A percentile compares a stretch with the other conserved stretches of the same genome.
These are phyloP conservation scores for Taiwanofungus camphoratus DNA, from an alignment of 1,284 basidiomycete species.

Conservation along the genomic window DNA sequence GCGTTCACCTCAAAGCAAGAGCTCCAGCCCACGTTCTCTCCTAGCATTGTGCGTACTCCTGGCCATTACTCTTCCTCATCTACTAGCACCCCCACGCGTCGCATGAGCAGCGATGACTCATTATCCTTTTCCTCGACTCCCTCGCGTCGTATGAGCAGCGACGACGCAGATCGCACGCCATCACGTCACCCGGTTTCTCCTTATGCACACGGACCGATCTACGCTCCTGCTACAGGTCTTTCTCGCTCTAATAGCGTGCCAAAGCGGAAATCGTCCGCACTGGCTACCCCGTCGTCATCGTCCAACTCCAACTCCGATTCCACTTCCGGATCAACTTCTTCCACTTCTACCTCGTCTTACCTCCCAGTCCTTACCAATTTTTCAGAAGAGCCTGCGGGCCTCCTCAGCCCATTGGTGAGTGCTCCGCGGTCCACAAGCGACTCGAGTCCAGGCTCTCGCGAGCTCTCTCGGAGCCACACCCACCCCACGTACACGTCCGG, in stretches of 20 bases:
- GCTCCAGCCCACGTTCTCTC: constrained; percentile 60
- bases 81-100: constrained; percentile 13
- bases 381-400: constrained; percentile 48
- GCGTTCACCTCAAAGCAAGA: constrained; percentile 42
- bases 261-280: constrained; percentile 15
- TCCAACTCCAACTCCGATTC: constrained; percentile 4
- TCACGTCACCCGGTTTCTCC: constrained; percentile 12
- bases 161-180: constrained; percentile 11
- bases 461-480: constrained; percentile 30
- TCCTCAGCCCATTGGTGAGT: constrained; percentile 48
- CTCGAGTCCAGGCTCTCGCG: constrained; percentile 23
- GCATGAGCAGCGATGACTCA: constrained; percentile 8
- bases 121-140: neutral
- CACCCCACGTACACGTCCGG: constrained; percentile 22
- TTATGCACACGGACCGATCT: constrained; percentile 21
- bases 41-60: constrained; percentile 60
- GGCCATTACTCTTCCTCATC: constrained; percentile 37
- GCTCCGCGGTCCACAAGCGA: constrained; percentile 20
- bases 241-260: constrained; percentile 18
- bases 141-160: constrained; percentile 3
- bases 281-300: neutral
- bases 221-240: constrained; percentile 18
- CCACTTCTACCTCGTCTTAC: constrained; percentile 16
- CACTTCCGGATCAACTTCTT: constrained; percentile 10
- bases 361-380: constrained; percentile 25